These are phyloP conservation scores for Scleroderma citrinum DNA, from an alignment of 768 basidiomycete species.

Conservation along the genomic window DNA sequence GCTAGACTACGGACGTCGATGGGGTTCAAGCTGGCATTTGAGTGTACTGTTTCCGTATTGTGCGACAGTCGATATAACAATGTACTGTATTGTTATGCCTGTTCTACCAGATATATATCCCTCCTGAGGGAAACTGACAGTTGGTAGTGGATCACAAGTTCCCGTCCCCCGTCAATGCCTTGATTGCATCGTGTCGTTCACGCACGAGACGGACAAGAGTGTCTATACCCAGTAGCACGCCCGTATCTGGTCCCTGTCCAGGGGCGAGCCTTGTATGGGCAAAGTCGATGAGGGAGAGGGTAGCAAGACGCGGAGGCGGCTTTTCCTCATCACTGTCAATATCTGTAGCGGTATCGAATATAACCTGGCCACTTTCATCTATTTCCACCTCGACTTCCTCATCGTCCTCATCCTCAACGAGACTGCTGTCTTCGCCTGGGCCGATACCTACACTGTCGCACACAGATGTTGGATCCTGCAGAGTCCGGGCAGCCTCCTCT, in stretches of 20 bases:
- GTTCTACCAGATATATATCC: no score
- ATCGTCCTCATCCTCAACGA: slow-evolving; percentile 32
- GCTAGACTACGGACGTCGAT: no score
- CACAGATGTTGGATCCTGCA: neutral
- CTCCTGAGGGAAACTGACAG: no score
- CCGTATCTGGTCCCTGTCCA: slow-evolving; percentile 72
- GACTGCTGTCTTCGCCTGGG: slow-evolving; percentile 14
- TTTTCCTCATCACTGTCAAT: slow-evolving; percentile 29
- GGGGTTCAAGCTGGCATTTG: no score
- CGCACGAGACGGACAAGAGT: slow-evolving; percentile 60
- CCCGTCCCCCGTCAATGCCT: neutral
- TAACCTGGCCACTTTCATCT: slow-evolving; percentile 21
- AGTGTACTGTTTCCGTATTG: no score
- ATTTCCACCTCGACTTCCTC: slow-evolving; percentile 34
- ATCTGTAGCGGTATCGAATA: slow-evolving; percentile 21
- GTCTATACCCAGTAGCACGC: slow-evolving; percentile 69
- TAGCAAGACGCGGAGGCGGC: slow-evolving; percentile 30
- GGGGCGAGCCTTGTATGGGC: slow-evolving; percentile 72
- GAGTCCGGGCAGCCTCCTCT: slow-evolving; percentile 24
- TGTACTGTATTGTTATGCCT: no score
- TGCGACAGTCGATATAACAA: no score
- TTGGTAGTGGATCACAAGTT: no score
- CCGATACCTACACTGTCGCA: slow-evolving; percentile 8
- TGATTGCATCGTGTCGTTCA: slow-evolving; percentile 44
- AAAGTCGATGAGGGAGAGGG: slow-evolving; percentile 88